Conservation (phyloP, 2,329 filamentous ascomycete genomes). For the Fusarium transvaalense region DNA sequence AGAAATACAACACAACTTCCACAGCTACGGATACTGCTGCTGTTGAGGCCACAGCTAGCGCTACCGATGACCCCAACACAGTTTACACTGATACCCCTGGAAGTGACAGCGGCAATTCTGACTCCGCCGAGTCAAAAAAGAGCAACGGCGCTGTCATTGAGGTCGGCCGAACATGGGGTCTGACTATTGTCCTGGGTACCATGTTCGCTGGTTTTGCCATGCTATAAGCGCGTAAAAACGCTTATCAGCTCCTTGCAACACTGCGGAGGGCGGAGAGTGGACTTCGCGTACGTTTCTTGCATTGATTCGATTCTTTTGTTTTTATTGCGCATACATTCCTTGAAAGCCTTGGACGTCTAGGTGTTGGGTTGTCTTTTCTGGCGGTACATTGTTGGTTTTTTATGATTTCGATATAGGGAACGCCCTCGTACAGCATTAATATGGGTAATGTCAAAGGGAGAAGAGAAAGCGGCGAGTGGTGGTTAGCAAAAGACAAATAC, state of each 20-base stretch:
- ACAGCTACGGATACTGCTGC: conserved; percentile 54
- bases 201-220: conserved; percentile 58
- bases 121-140: conserved; percentile 20
- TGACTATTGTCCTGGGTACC: conserved; percentile 55
- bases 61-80: conserved; percentile 51
- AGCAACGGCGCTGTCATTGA: conserved; percentile 51
- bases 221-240: conserved; percentile 46
- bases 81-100: conserved; percentile 51
- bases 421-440: conserved; percentile 39
- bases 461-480: conserved; percentile 10
- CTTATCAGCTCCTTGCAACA: background rate
- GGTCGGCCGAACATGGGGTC: conserved; percentile 54
- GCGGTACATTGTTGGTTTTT: conserved; percentile 35
- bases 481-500: conserved; percentile 25
- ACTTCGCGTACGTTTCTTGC: background rate
- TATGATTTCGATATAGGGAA: conserved; percentile 27
- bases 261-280: background rate
- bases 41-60: conserved; percentile 54
- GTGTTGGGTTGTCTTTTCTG: conserved; percentile 45
- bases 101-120: conserved; percentile 19
- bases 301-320: conserved; percentile 35
- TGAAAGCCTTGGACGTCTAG: conserved; percentile 46
- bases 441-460: conserved; percentile 34
- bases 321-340: conserved; percentile 44
- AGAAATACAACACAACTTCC: conserved; percentile 67